Conservation (phyloP, 2,329 filamentous ascomycete genomes). For the Sphaerulina musiva region DNA sequence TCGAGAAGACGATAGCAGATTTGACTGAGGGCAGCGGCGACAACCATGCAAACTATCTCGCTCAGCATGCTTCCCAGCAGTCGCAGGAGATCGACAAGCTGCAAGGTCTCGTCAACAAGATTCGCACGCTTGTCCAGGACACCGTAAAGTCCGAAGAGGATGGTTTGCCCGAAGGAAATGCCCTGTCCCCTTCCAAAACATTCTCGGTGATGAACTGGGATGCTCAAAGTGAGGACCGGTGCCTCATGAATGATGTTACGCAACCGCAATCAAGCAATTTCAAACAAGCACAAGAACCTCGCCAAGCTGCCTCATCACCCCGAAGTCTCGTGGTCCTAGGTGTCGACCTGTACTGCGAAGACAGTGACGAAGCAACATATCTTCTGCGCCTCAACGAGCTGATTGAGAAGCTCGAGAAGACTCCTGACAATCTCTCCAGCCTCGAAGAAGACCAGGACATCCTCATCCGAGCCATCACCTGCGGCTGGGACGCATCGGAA, state of each 20-base stretch:
- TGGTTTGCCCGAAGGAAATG: not conserved
- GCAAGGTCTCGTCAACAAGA: slow-evolving; percentile 20
- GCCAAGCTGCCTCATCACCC: slow-evolving; percentile 6
- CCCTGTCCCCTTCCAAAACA: not conserved
- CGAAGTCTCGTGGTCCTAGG: slow-evolving; percentile 21
- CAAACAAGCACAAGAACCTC: not conserved
- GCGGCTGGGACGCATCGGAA: slow-evolving; percentile 21
- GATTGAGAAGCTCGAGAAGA: slow-evolving; percentile 18
- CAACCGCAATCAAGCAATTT: slow-evolving; percentile 1
- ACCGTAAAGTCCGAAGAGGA: slow-evolving; percentile 13
- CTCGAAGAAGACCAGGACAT: slow-evolving; percentile 20
- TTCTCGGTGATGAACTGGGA: slow-evolving; percentile 12
- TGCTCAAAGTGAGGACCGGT: slow-evolving; percentile 17
- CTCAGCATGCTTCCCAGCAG: slow-evolving; percentile 21
- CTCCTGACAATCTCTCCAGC: slow-evolving; percentile 16
- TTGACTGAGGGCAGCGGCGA: slow-evolving; percentile 19
- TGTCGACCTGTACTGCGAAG: slow-evolving; percentile 16
- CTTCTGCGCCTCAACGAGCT: slow-evolving; percentile 18
- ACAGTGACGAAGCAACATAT: slow-evolving; percentile 19
- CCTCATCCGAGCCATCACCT: slow-evolving; percentile 17
- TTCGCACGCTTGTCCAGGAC: slow-evolving; percentile 21
- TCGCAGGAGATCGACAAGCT: slow-evolving; percentile 22
- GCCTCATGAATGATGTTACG: slow-evolving; percentile 7
- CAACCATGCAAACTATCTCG: slow-evolving; percentile 19
- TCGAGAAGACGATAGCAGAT: slow-evolving; percentile 22